Conservation (phyloP, 2,329 filamentous ascomycete genomes). For the Fusarium anguioides region DNA sequence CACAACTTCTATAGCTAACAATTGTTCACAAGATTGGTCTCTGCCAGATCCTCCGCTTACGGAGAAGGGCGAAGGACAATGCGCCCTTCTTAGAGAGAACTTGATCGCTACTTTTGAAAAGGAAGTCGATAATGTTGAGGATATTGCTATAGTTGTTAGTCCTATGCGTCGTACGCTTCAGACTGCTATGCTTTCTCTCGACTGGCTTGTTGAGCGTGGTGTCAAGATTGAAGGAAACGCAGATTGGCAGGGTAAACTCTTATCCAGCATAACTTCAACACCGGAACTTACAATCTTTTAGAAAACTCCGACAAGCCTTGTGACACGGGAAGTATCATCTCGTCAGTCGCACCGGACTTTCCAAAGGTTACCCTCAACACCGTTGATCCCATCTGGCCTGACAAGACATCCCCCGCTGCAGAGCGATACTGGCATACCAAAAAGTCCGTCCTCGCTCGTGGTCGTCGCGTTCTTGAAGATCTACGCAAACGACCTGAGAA, state of each 20-base stretch:
- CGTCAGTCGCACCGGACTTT: slow-evolving; percentile 59
- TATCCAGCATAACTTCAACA: no score
- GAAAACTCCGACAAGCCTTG: slow-evolving; percentile 68
- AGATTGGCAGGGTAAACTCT: slow-evolving; percentile 69
- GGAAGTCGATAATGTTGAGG: slow-evolving; percentile 42
- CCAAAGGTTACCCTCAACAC: slow-evolving; percentile 65
- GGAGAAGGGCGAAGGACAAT: slow-evolving; percentile 61
- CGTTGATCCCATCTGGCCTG: slow-evolving; percentile 70
- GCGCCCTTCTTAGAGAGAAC: slow-evolving; percentile 55
- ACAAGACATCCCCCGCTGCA: slow-evolving; percentile 65
- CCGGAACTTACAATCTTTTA: slow-evolving; percentile 36
- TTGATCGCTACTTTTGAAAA: slow-evolving; percentile 56
- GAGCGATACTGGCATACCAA: slow-evolving; percentile 64
- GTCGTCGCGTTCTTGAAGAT: slow-evolving; percentile 59
- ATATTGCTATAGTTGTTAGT: slow-evolving; percentile 68
- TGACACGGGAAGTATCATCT: slow-evolving; percentile 67
- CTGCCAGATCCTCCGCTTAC: slow-evolving; percentile 65
- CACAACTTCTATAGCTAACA: slow-evolving; percentile 11
- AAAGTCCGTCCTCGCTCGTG: slow-evolving; percentile 65
- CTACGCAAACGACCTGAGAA: slow-evolving; percentile 67
- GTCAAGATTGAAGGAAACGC: slow-evolving; percentile 68
- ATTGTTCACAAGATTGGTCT: slow-evolving; percentile 56
- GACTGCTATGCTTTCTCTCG: slow-evolving; percentile 68
- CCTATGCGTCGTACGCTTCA: slow-evolving; percentile 74
- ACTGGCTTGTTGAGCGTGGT: slow-evolving; percentile 67